These are phyloP conservation scores for Rubus idaeus DNA, from an alignment of 306 rosid species.

Conservation along the genomic window DNA sequence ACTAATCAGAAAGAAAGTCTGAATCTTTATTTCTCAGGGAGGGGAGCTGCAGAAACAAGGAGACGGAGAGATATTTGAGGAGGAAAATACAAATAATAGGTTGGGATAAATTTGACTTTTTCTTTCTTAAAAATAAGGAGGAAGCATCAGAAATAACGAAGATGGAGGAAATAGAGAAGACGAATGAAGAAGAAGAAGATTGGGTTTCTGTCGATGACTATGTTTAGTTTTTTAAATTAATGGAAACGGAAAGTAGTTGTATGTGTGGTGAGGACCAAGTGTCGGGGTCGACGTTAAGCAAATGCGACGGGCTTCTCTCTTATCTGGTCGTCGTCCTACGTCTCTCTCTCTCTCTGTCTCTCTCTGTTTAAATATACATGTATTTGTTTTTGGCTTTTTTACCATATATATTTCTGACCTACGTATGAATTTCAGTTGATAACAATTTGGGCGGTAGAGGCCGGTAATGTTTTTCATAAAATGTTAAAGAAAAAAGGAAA, in stretches of 20 bases:
- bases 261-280: not conserved
- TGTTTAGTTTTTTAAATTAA: not conserved
- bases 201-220: not conserved
- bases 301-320: no score
- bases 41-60: conserved; percentile 18
- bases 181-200: not conserved
- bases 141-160: conserved; percentile 31
- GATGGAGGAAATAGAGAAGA: not conserved
- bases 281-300: not conserved
- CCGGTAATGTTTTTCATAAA: no score
- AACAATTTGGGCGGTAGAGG: not conserved
- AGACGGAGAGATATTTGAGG: conserved; percentile 3
- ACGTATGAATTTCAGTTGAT: not conserved
- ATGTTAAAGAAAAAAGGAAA: no score
- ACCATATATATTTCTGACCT: no score
- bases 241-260: not conserved
- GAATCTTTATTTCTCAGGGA: not conserved
- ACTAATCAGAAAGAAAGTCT: not conserved
- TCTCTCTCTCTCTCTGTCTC: no score
- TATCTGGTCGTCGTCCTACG: no score
- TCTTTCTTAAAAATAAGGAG: conserved; percentile 27
- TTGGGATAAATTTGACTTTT: conserved; percentile 38
- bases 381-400: no score
- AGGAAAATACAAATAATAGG: not conserved
- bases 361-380: no score